These are phyloP conservation scores for Chionographis japonica DNA, from an alignment of 106 monocot genomes.

Conservation along the genomic window DNA sequence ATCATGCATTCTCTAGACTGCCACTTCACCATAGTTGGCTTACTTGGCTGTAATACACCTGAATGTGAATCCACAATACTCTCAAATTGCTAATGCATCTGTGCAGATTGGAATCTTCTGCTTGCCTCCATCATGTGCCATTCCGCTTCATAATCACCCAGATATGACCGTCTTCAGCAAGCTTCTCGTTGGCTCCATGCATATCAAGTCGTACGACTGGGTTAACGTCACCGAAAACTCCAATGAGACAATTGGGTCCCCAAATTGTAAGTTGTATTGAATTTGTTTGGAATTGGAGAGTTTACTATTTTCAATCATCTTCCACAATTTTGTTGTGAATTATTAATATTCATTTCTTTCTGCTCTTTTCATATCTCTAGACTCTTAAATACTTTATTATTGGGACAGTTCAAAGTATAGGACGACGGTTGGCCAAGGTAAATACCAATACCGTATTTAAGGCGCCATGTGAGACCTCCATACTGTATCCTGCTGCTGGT, in stretches of 20 bases:
- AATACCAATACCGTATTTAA: slow-evolving; percentile 24
- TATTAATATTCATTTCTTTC: background rate
- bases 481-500: slow-evolving; percentile 40
- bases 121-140: slow-evolving; percentile 28
- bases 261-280: slow-evolving; percentile 11
- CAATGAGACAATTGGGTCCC: background rate
- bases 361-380: too few relatives aligned
- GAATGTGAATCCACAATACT: background rate
- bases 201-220: slow-evolving; percentile 51
- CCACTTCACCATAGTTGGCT: background rate
- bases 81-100: background rate
- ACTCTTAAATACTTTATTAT: too few relatives aligned
- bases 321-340: too few relatives aligned
- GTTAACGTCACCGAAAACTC: background rate
- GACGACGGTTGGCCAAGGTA: slow-evolving; percentile 27
- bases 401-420: slow-evolving; percentile 10
- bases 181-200: slow-evolving; percentile 47
- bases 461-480: slow-evolving; percentile 34
- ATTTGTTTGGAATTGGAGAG: background rate
- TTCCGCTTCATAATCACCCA: slow-evolving; percentile 51
- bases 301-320: background rate
- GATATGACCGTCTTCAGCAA: slow-evolving; percentile 57
- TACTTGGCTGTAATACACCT: background rate
- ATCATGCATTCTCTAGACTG: background rate
- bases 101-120: slow-evolving; percentile 46